phyloP scores from a whole-genome alignment of 768 basidiomycete genomes.

The Trametes elegans region DNA sequence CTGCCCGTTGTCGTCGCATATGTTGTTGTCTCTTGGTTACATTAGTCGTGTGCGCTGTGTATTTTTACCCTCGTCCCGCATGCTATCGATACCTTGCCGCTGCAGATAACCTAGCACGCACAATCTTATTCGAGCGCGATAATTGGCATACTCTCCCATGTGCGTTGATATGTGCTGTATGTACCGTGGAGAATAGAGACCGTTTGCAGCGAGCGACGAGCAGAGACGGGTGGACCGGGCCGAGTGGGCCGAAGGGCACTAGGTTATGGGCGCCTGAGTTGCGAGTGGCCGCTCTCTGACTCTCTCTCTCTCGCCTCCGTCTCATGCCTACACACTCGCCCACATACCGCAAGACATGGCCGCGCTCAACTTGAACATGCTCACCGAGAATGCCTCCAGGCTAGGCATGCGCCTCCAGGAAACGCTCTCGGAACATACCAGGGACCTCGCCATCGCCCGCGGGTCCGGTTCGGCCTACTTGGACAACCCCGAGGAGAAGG shows the following conservation, averaged over 20 bases:
- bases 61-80: constrained; percentile 29
- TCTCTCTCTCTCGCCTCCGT: background rate
- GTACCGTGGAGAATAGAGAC: background rate
- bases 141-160: background rate
- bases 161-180: background rate
- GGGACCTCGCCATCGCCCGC: constrained; percentile 63
- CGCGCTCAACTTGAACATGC: constrained; percentile 30
- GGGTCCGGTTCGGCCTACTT: constrained; percentile 57
- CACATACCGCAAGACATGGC: constrained; percentile 6
- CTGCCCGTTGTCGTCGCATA: constrained; percentile 26
- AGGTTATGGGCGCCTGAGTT: constrained; percentile 8
- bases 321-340: background rate
- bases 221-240: background rate
- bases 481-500: constrained; percentile 76
- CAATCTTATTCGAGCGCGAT: constrained; percentile 11
- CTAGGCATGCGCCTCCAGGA: constrained; percentile 83
- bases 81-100: constrained; percentile 28
- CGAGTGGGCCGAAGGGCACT: background rate
- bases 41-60: constrained; percentile 28
- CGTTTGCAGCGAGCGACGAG: background rate
- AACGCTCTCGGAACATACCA: constrained; percentile 75
- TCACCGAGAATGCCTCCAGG: constrained; percentile 82
- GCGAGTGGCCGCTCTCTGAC: background rate
- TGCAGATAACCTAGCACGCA: constrained; percentile 18
- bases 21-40: constrained; percentile 32